These are phyloP conservation scores for Trametes elegans DNA, from an alignment of 768 basidiomycete species.

Conservation along the genomic window DNA sequence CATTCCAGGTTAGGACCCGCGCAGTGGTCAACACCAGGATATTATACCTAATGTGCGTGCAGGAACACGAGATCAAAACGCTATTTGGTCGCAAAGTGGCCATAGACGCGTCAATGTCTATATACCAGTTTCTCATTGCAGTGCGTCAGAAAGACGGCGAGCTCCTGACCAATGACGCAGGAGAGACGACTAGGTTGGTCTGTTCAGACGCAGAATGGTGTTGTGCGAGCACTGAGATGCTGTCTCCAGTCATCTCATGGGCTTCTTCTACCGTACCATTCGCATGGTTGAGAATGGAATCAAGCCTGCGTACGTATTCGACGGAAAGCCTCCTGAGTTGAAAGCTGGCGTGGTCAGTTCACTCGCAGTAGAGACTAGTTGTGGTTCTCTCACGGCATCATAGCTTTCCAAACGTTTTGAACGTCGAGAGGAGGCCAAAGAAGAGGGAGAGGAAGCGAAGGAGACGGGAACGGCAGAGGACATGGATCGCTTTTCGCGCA, in stretches of 20 bases:
- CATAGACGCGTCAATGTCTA: conserved; percentile 97
- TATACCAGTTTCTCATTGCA: conserved; percentile 97
- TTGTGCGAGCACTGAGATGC: neutral
- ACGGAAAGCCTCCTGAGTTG: conserved; percentile 96
- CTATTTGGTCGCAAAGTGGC: conserved; percentile 98
- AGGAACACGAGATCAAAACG: conserved; percentile 94
- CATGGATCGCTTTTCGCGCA: conserved; percentile 82
- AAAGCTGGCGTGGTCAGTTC: conserved; percentile 91
- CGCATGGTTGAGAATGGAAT: conserved; percentile 98
- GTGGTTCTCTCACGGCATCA: neutral
- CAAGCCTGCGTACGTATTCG: conserved; percentile 97
- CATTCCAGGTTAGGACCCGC: conserved; percentile 49
- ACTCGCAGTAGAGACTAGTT: neutral
- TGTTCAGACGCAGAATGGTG: neutral
- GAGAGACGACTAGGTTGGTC: conserved; percentile 83
- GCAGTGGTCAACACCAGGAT: neutral
- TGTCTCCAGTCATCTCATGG: conserved; percentile 84
- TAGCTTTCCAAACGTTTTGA: conserved; percentile 98
- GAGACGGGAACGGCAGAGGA: conserved; percentile 94
- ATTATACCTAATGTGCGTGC: conserved; percentile 8
- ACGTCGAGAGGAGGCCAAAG: conserved; percentile 87
- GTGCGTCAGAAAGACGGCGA: conserved; percentile 96
- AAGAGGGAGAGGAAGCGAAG: conserved; percentile 94
- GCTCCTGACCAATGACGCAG: conserved; percentile 94
- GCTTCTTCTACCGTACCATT: conserved; percentile 96